These are phyloP conservation scores for Penicillium sp. DNA, from an alignment of 2,329 filamentous ascomycete species.

Conservation along the genomic window DNA sequence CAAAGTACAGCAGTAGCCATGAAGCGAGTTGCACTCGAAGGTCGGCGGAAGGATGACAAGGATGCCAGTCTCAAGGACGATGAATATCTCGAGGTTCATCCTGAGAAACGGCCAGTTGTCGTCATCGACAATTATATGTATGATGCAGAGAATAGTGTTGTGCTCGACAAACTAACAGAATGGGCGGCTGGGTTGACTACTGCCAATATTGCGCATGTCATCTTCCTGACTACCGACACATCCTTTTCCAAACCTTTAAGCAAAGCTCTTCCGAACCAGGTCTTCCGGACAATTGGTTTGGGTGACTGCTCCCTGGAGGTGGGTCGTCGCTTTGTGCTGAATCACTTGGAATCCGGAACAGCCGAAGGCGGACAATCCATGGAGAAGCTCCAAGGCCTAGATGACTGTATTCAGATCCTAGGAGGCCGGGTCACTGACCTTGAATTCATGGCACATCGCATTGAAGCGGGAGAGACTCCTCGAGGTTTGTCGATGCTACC, in stretches of 20 bases:
- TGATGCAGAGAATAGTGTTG: slow-evolving; percentile 64
- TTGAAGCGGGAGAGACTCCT: slow-evolving; percentile 83
- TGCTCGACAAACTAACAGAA: slow-evolving; percentile 75
- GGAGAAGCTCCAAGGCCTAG: slow-evolving; percentile 68
- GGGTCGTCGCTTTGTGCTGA: slow-evolving; percentile 86
- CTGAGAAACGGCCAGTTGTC: slow-evolving; percentile 77
- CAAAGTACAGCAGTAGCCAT: slow-evolving; percentile 79
- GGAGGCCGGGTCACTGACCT: slow-evolving; percentile 94
- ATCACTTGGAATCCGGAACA: slow-evolving; percentile 62
- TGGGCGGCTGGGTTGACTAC: slow-evolving; percentile 87
- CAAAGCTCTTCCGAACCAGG: slow-evolving; percentile 83
- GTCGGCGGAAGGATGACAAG: slow-evolving; percentile 69
- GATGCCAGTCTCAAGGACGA: slow-evolving; percentile 75
- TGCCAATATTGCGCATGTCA: slow-evolving; percentile 86
- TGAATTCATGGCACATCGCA: slow-evolving; percentile 86
- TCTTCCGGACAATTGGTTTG: slow-evolving; percentile 82
- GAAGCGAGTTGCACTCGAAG: slow-evolving; percentile 71
- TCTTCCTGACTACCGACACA: slow-evolving; percentile 88
- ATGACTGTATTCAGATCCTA: slow-evolving; percentile 75
- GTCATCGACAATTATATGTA: slow-evolving; percentile 92
- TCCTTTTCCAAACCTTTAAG: slow-evolving; percentile 85
- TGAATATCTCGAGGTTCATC: slow-evolving; percentile 85
- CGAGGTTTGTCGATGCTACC: slow-evolving; percentile 29
- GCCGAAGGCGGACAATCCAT: slow-evolving; percentile 34
- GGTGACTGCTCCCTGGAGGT: slow-evolving; percentile 84